phyloP scores from a whole-genome alignment of 441 rosid genomes.

The Theobroma grandiflorum region DNA sequence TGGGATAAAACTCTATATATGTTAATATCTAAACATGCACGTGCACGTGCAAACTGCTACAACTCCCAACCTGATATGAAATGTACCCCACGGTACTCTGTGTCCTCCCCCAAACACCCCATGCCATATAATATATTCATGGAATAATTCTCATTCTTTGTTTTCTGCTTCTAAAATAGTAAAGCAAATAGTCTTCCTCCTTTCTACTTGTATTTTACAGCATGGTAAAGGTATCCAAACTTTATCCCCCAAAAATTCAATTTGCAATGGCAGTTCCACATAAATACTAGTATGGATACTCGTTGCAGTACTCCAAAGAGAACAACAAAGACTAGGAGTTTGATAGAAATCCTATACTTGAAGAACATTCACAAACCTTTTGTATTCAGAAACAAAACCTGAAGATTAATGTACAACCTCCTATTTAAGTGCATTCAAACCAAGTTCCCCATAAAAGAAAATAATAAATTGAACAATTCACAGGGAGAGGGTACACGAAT shows the following conservation, averaged over 20 bases:
- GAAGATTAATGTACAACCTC: conserved; percentile 9
- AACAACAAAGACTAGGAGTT: background rate
- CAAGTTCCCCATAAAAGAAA: background rate
- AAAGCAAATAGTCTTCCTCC: no score
- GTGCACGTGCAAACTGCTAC: background rate
- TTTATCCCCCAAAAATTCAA: no score
- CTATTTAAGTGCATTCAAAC: background rate
- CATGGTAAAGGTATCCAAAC: no score
- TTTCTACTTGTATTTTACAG: no score
- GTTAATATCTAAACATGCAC: background rate
- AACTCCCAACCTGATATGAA: background rate
- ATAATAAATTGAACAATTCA: background rate
- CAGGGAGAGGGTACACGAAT: conserved; percentile 24
- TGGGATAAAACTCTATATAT: background rate
- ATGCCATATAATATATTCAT: no score
- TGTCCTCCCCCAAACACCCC: no score
- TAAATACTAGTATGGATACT: no score
- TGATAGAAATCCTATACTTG: background rate
- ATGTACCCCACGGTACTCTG: background rate
- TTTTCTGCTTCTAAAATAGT: background rate
- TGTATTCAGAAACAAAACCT: conserved; percentile 8
- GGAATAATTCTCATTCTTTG: background rate
- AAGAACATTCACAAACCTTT: background rate
- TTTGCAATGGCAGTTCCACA: no score
- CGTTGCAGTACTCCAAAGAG: background rate